These are phyloP conservation scores for Pulveroboletus ravenelii DNA, from an alignment of 768 basidiomycete genomes.

Conservation along the genomic window DNA sequence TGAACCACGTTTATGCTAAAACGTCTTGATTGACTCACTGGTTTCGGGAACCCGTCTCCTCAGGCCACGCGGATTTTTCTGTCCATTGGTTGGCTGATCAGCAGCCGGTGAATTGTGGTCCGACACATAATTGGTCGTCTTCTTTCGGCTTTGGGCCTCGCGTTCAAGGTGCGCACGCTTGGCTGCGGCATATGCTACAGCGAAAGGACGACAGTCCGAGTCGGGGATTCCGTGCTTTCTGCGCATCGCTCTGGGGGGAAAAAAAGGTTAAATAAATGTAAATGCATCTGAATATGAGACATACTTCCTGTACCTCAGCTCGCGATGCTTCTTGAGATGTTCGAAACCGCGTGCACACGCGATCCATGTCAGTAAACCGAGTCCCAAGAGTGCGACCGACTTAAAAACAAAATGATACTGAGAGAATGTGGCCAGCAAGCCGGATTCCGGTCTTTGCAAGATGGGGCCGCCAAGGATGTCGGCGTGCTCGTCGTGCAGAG, in stretches of 20 bases:
- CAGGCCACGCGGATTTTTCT: constrained; percentile 34
- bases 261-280: constrained; percentile 13
- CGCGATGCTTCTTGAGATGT: constrained; percentile 52
- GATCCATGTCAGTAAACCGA: constrained; percentile 34
- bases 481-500: constrained; percentile 50
- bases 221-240: constrained; percentile 82
- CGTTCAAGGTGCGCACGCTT: constrained; percentile 50
- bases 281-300: constrained; percentile 19
- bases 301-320: constrained; percentile 62
- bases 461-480: constrained; percentile 68
- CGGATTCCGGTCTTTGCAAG: constrained; percentile 32
- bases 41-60: constrained; percentile 44
- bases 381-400: constrained; percentile 33
- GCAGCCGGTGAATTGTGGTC: constrained; percentile 20
- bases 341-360: constrained; percentile 37
- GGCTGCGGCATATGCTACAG: constrained; percentile 80
- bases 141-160: constrained; percentile 40
- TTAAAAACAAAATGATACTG: constrained; percentile 35
- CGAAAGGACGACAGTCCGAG: constrained; percentile 76
- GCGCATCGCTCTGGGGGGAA: constrained; percentile 53
- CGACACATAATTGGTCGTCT: constrained; percentile 23
- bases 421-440: constrained; percentile 30
- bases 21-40: constrained; percentile 35
- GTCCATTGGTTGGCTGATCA: constrained; percentile 30
- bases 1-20: constrained; percentile 17